Evolutionary conservation across 495 filamentous ascomycete species (phyloP).

Genomic region (Podospora comata): DNA sequence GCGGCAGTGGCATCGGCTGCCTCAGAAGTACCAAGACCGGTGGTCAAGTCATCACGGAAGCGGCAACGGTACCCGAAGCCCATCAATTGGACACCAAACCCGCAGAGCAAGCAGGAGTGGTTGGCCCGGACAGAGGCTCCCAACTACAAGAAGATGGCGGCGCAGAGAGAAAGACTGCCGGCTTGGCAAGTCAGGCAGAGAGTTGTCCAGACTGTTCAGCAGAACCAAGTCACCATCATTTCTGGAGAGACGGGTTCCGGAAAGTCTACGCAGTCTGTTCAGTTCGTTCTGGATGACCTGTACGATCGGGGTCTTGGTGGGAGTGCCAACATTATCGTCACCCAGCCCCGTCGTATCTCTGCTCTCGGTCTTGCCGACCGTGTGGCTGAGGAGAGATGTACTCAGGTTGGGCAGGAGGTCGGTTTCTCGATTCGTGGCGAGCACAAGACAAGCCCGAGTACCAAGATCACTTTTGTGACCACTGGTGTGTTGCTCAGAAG

Average conservation of each 20-base stretch:
- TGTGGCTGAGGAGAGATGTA: conserved; percentile 87
- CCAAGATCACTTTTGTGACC: conserved; percentile 93
- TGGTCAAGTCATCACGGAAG: conserved; percentile 30
- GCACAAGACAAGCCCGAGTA: conserved; percentile 60
- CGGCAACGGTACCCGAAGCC: conserved; percentile 52
- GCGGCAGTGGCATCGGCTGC: conserved; percentile 62
- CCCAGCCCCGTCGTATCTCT: conserved; percentile 91
- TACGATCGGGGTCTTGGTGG: conserved; percentile 71
- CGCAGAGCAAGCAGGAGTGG: conserved; percentile 46
- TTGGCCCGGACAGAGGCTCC: conserved; percentile 45
- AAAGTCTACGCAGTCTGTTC: conserved; percentile 95
- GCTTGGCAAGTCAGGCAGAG: conserved; percentile 80
- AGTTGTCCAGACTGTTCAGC: conserved; percentile 68
- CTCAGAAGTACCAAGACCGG: conserved; percentile 42
- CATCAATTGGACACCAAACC: conserved; percentile 44
- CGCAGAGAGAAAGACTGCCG: conserved; percentile 67
- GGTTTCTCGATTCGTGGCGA: conserved; percentile 96
- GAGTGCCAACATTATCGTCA: conserved; percentile 88
- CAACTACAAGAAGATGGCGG: conserved; percentile 66
- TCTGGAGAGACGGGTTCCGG: conserved; percentile 95
- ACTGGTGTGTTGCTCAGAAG: conserved; percentile 92
- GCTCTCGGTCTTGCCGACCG: conserved; percentile 91
- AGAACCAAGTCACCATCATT: conserved; percentile 87
- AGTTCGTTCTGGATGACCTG: conserved; percentile 91
- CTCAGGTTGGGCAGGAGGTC: conserved; percentile 77